Conservation (phyloP, 805 yeast genomes). For the Kluyveromyces nonfermentans region DNA sequence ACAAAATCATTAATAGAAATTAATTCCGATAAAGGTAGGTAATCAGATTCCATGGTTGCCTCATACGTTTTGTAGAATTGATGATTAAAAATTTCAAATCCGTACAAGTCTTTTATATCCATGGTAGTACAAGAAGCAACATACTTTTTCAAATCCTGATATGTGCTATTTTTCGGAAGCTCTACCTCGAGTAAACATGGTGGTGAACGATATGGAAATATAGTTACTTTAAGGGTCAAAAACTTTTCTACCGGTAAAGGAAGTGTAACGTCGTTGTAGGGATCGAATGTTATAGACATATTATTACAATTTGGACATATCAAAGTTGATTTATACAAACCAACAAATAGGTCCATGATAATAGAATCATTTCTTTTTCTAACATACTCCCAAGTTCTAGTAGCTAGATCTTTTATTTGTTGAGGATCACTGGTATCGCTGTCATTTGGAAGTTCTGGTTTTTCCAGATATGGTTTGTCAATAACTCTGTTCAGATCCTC, state of each 20-base stretch:
- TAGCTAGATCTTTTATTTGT: constrained; percentile 55
- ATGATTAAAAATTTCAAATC: constrained; percentile 55
- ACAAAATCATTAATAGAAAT: constrained; percentile 55
- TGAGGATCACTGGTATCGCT: constrained; percentile 45
- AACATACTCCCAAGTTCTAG: constrained; percentile 73
- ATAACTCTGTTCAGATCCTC: constrained; percentile 83
- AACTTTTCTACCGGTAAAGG: constrained; percentile 72
- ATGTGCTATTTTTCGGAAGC: constrained; percentile 53
- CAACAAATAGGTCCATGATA: constrained; percentile 79
- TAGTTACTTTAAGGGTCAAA: constrained; percentile 58
- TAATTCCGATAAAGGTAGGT: constrained; percentile 57
- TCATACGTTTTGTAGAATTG: constrained; percentile 66
- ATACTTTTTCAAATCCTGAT: constrained; percentile 51
- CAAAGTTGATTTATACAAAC: constrained; percentile 81
- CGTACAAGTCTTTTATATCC: constrained; percentile 33
- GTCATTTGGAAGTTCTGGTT: constrained; percentile 64
- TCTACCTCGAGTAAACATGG: constrained; percentile 60
- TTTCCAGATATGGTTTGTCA: constrained; percentile 78
- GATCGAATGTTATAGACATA: constrained; percentile 85
- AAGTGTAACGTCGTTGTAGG: constrained; percentile 79
- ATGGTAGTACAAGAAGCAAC: constrained; percentile 39
- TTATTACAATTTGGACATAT: constrained; percentile 78
- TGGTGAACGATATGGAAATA: constrained; percentile 49
- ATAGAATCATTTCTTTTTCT: constrained; percentile 75
- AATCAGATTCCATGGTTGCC: constrained; percentile 40